Evolutionary conservation across 495 filamentous ascomycete species (phyloP).

Genomic region (Barbatosphaeria neglecta): DNA sequence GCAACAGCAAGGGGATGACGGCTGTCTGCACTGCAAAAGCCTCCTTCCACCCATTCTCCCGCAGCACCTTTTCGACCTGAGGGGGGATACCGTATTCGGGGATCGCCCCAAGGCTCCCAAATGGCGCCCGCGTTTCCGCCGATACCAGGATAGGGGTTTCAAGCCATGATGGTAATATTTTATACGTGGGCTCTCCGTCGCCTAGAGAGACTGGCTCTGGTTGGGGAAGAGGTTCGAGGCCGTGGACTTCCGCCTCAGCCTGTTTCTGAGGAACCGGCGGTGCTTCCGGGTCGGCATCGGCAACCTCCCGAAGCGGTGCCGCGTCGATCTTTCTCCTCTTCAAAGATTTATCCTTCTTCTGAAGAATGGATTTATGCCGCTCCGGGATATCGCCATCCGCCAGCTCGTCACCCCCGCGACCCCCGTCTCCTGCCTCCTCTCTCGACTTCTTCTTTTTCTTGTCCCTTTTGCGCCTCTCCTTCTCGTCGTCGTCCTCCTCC

Average conservation of each 20-base stretch:
- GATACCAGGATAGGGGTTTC: slow-evolving; percentile 56
- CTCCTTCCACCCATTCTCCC: slow-evolving; percentile 52
- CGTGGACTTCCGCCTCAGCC: slow-evolving; percentile 42
- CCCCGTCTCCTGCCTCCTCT: slow-evolving; percentile 2
- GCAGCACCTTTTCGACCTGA: slow-evolving; percentile 39
- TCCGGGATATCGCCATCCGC: slow-evolving; percentile 14
- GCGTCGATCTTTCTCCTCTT: slow-evolving; percentile 15
- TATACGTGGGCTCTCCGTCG: slow-evolving; percentile 35
- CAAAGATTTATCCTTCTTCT: slow-evolving; percentile 37
- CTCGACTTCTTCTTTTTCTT: slow-evolving; percentile 17
- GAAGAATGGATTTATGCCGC: slow-evolving; percentile 32
- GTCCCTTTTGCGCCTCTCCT: too few relatives aligned
- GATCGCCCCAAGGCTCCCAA: slow-evolving; percentile 48
- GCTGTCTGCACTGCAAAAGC: slow-evolving; percentile 80
- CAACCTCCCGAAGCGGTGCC: slow-evolving; percentile 5
- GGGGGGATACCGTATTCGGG: slow-evolving; percentile 35
- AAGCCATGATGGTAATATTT: slow-evolving; percentile 62
- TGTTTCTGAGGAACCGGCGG: slow-evolving; percentile 11
- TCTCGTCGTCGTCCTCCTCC: slow-evolving; percentile 13
- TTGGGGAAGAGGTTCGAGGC: slow-evolving; percentile 66
- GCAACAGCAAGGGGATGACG: slow-evolving; percentile 65
- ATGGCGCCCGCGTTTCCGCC: slow-evolving; percentile 44
- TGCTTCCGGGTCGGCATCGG: slow-evolving; percentile 16
- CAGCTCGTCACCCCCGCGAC: slow-evolving; percentile 5
- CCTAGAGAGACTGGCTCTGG: slow-evolving; percentile 48